These are phyloP conservation scores for Oryza meyeriana DNA, from an alignment of 176 grass and related monocot genomes.

Conservation along the genomic window DNA sequence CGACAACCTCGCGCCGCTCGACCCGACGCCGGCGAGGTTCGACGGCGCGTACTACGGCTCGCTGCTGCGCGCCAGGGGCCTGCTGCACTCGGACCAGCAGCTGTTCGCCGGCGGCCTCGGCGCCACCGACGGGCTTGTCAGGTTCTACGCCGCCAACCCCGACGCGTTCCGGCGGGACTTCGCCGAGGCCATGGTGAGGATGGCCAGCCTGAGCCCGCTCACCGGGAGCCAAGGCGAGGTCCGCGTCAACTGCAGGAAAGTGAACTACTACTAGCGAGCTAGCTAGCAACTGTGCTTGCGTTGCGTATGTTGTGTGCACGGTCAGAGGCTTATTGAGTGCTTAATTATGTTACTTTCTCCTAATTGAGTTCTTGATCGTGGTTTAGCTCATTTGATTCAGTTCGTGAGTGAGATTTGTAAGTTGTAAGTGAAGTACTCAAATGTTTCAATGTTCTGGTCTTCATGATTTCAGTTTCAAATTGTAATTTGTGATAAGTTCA, in stretches of 20 bases:
- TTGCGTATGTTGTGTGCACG: background rate
- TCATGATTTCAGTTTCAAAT: background rate
- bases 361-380: background rate
- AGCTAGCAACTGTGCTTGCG: background rate
- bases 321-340: too few species aligned
- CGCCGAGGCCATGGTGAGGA: constrained; percentile 62
- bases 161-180: constrained; percentile 72
- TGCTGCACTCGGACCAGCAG: constrained; percentile 86
- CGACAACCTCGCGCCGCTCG: constrained; percentile 56
- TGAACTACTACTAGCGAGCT: constrained; percentile 35
- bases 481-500: background rate
- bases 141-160: constrained; percentile 48
- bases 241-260: constrained; percentile 56
- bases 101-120: constrained; percentile 59
- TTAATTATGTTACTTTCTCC: background rate
- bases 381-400: background rate
- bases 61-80: constrained; percentile 42
- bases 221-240: constrained; percentile 59
- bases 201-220: constrained; percentile 60
- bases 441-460: background rate
- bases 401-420: background rate
- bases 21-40: constrained; percentile 46
- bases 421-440: background rate
- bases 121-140: constrained; percentile 48
- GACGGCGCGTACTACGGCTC: constrained; percentile 57